phyloP scores from a whole-genome alignment of 179 eudicot genomes.

The Spinacia oleracea region DNA sequence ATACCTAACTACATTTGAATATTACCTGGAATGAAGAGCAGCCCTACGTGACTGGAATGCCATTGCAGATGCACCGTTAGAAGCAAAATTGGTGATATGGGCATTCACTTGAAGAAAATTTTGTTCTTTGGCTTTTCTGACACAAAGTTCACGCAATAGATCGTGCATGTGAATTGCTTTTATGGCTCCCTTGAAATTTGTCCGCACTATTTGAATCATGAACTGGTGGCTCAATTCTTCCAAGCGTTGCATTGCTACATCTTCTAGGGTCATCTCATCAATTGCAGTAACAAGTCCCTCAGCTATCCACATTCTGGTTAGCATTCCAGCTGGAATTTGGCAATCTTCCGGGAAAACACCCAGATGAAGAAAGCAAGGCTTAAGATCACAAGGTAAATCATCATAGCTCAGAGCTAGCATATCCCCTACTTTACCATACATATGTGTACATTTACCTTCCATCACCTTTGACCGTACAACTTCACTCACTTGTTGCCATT shows the following conservation, averaged over 20 bases:
- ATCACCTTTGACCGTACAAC: constrained; percentile 36
- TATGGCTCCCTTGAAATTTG: constrained; percentile 39
- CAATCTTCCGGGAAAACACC: constrained; percentile 50
- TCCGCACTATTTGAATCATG: constrained; percentile 49
- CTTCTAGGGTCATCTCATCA: constrained; percentile 44
- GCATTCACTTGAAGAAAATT: constrained; percentile 23
- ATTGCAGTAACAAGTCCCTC: constrained; percentile 47
- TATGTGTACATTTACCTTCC: constrained; percentile 35
- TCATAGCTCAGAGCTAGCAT: constrained; percentile 52
- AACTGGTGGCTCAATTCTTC: constrained; percentile 48
- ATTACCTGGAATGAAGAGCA: constrained; percentile 28
- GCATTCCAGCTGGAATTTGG: constrained; percentile 36
- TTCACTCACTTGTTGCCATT: constrained; percentile 52
- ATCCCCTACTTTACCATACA: constrained; percentile 34
- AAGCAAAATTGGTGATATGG: not conserved
- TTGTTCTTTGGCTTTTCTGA: constrained; percentile 38
- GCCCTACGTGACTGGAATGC: constrained; percentile 19
- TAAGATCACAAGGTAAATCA: constrained; percentile 53
- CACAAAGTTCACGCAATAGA: constrained; percentile 53
- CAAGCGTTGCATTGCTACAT: constrained; percentile 44
- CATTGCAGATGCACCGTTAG: not conserved
- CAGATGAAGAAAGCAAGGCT: constrained; percentile 60
- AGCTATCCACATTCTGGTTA: constrained; percentile 62
- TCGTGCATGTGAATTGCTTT: constrained; percentile 53
- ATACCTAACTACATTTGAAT: not conserved